Base-by-base conservation (phyloP, 2,329 filamentous ascomycete genomes). In the Xylaria sp. region DNA sequence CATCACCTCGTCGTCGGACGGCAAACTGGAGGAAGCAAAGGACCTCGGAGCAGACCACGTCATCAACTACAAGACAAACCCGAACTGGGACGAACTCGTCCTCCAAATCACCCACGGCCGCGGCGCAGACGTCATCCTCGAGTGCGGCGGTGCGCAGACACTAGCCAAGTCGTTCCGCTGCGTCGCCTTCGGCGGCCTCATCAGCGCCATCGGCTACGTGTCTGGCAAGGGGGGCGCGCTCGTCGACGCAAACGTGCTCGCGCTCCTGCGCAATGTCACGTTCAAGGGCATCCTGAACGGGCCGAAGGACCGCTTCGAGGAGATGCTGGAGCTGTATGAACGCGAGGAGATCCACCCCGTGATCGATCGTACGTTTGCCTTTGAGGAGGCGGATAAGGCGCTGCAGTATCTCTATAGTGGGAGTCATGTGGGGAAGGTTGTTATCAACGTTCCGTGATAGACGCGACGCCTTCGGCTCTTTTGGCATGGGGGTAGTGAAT, bases 361-460 rank as follows among this genome's bases (percentile, higher is more conserved):
- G 0, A 73, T 84, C 46, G 76, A 79, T 65, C 74, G 70, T 64
- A 74, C 76, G 2, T 83, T 83, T 65, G 66, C 54, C 18, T 79
- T 83, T 65, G 75, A 72, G 3, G 69, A 82, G 67, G 76, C 75
- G 11, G 74, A 71, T 55, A 75, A 80, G 65, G 83, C 82, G 4
- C 77, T 84, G 63, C 70, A 78, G 63, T 82, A 82, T 65, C 72
- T 84, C 69, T 78, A 71, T 66, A 76, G 74, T 46, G 79, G 82
- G 42, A 77, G 76, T 63, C 82, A 85, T 65, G 82, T 85, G 68
- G 83, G 83, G 23, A 86, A 86, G 72, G 75, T 85, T 35, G 76
- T 80, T 7, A 74, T 85, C 58, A 78, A 69, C 64, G 74, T 78
- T 13, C 44, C 57, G 10, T 59, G 7, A 42, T 42, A 30, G 23